phyloP scores from a whole-genome alignment of 352 stramenopile genomes.

The Globisporangium canariense region DNA sequence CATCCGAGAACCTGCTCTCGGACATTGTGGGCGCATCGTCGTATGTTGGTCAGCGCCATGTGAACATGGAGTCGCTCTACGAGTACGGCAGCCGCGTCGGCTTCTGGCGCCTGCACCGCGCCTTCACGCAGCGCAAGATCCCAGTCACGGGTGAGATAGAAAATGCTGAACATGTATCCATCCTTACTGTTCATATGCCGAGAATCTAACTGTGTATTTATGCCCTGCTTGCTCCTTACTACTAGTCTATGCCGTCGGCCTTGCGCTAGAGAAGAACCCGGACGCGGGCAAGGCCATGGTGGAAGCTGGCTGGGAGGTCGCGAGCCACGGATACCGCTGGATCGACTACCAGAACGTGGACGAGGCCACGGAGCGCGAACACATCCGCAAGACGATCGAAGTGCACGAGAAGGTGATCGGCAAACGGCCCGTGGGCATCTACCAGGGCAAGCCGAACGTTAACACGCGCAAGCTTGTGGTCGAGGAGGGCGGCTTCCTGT shows the following conservation, averaged over 20 bases:
- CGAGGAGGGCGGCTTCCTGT: constrained; percentile 93
- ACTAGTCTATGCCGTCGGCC: constrained; percentile 91
- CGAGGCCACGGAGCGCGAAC: constrained; percentile 88
- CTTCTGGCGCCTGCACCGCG: constrained; percentile 93
- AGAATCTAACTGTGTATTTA: neutral
- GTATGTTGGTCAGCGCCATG: constrained; percentile 69
- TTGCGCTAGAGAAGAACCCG: constrained; percentile 94
- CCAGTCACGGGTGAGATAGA: constrained; percentile 69
- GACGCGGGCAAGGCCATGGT: constrained; percentile 89
- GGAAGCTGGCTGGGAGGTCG: constrained; percentile 91
- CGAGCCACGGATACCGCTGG: constrained; percentile 94
- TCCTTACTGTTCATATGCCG: neutral
- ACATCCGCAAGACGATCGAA: constrained; percentile 91
- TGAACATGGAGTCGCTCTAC: constrained; percentile 96
- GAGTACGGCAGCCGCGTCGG: constrained; percentile 93
- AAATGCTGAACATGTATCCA: neutral
- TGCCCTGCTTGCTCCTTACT: neutral
- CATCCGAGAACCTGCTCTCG: constrained; percentile 90
- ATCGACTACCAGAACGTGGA: constrained; percentile 95
- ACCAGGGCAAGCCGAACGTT: constrained; percentile 94
- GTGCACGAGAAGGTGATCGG: constrained; percentile 90
- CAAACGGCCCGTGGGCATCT: constrained; percentile 91
- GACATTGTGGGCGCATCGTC: constrained; percentile 89
- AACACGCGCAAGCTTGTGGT: constrained; percentile 90
- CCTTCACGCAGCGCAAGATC: constrained; percentile 87